Percentiles rank a stretch among this genome's conserved stretches.
Conservation (phyloP, 2,329 filamentous ascomycete genomes). For the Neofusicoccum ribis region DNA sequence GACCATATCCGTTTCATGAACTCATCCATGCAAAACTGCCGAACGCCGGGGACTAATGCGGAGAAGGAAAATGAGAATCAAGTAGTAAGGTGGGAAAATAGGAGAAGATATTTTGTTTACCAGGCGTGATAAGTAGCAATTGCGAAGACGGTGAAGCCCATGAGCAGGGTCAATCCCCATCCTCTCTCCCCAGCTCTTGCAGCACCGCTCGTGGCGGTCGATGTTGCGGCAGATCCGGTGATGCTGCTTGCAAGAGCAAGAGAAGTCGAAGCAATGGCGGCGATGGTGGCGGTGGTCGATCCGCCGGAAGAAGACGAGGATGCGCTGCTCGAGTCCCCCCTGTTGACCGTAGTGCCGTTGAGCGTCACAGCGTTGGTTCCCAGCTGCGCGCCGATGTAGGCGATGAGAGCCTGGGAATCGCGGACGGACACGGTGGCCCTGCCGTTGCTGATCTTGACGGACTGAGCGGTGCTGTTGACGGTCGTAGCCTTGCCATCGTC, state of each 20-base stretch:
- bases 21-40: constrained; percentile 1
- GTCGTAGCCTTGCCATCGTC: constrained; percentile 42
- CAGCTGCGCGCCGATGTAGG: constrained; percentile 44
- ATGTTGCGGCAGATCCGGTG: background rate
- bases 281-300: background rate
- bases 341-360: constrained; percentile 12
- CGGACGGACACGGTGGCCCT: constrained; percentile 36
- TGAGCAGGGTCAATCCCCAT: constrained; percentile 3
- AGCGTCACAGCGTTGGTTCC: constrained; percentile 33
- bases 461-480: constrained; percentile 35
- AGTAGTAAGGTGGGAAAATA: background rate
- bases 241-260: constrained; percentile 3
- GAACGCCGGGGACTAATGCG: constrained; percentile 14
- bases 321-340: background rate
- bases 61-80: background rate
- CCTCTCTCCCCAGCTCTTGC: background rate
- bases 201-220: background rate
- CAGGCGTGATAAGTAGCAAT: constrained; percentile 10
- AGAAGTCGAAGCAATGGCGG: constrained; percentile 5
- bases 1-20: background rate
- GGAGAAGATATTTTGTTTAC: background rate
- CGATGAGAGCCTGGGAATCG: constrained; percentile 50
- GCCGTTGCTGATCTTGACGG: constrained; percentile 35
- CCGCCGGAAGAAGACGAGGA: background rate
- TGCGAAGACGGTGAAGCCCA: background rate